phyloP scores from a whole-genome alignment of 2,329 filamentous ascomycete species.

The Graphilbum fragrans region DNA sequence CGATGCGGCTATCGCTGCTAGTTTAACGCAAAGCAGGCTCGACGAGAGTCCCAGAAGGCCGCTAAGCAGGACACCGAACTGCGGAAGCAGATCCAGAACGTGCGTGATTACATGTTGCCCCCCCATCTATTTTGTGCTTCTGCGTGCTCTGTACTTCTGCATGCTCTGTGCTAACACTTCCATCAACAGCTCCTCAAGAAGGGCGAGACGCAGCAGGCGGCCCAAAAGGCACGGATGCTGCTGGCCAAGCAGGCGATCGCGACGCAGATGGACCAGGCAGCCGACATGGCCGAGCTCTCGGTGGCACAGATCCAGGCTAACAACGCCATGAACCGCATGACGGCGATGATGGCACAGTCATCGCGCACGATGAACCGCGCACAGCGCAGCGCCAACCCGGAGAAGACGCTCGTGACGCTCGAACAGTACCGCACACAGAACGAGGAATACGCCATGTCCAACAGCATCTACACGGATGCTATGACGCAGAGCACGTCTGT shows the following conservation, averaged over 20 bases:
- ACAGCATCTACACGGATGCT: slow-evolving; percentile 74
- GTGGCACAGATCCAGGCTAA: slow-evolving; percentile 52
- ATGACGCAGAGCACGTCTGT: slow-evolving; percentile 65
- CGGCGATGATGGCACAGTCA: slow-evolving; percentile 49
- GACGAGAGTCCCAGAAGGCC: slow-evolving; percentile 48
- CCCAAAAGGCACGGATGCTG: slow-evolving; percentile 51
- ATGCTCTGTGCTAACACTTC: neutral
- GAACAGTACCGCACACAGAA: slow-evolving; percentile 51
- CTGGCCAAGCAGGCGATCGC: slow-evolving; percentile 50
- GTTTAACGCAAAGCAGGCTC: slow-evolving; percentile 52
- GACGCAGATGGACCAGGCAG: slow-evolving; percentile 51
- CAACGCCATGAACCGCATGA: slow-evolving; percentile 54
- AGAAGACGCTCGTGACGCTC: slow-evolving; percentile 47
- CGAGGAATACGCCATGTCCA: slow-evolving; percentile 52
- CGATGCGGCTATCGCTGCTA: slow-evolving; percentile 10
- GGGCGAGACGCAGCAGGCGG: slow-evolving; percentile 50
- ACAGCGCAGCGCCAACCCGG: slow-evolving; percentile 46
- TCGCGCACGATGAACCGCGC: slow-evolving; percentile 45
- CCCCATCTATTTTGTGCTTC: neutral
- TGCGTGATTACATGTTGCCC: slow-evolving; percentile 10
- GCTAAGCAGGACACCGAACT: slow-evolving; percentile 47
- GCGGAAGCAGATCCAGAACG: slow-evolving; percentile 50
- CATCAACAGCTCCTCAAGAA: slow-evolving; percentile 38
- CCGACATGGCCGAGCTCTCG: slow-evolving; percentile 50
- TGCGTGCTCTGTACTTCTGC: neutral